Evolutionary conservation across 1,284 basidiomycete genomes (phyloP), one percentile per base, ranked within the genome.

Genomic region (Ustilago shanxiensis): DNA sequence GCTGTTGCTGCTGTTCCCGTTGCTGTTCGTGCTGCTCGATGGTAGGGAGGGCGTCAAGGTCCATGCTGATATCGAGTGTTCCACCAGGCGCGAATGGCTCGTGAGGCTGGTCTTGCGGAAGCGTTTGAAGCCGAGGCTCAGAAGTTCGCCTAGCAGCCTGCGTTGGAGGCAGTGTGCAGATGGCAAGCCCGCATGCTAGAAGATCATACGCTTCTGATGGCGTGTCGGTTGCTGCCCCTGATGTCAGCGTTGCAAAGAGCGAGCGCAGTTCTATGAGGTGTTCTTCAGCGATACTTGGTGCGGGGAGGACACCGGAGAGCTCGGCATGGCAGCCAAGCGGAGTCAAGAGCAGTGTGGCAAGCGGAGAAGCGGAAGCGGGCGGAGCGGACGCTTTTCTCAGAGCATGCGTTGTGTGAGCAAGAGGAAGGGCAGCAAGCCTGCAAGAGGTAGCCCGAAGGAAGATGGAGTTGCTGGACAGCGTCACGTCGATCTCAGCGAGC

Each of bases 131-230:
- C 14, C 54, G 52, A 3, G 18, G 18, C 31, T 16, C 18, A 3
- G 56, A 33, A 41, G 35, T 7, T 16, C 7, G 24, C 8, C 26
- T 22, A 5, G 3, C 41, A 7, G 39, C 0, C 14, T 44, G 16
- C 13, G 31, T 31, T 2, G 57, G 13, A 31, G 49, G 33, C 5
- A 60, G 22, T 20, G 53, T 57, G 18, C 70, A 72, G 9, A 72
- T 41, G 5, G 70, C 70, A 5, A 72, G n/a, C 11, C 70, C 70
- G 10, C 53, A 54, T 13, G 70, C 65, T 33, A 72, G 56, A 16
- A 53, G 47, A 14, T 45, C 28, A 7, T 31, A 26, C 24, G 24
- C 24, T 5, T 24, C 26, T 5, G 39, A 14, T 10, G 2, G 24
- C 8, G 11, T 4, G 33, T 22, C 16, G n/a, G n/a, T n/a, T 9